Evolutionary conservation across 2,329 filamentous ascomycete species (phyloP).

Genomic region (Phyllosticta paracitricarpa): DNA sequence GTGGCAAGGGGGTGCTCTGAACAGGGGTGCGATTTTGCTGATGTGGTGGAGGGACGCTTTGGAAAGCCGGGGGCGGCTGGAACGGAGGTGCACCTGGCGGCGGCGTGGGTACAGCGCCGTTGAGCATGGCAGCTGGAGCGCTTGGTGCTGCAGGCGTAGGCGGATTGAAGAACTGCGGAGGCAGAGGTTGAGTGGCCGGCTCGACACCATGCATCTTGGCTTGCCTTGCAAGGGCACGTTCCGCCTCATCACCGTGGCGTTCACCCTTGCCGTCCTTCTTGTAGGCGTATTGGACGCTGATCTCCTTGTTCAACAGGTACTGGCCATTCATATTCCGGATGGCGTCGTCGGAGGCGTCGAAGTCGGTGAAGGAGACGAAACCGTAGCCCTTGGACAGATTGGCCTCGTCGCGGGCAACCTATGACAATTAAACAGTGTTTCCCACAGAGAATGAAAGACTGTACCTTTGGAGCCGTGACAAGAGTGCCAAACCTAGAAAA

Average conservation of each 20-base stretch:
- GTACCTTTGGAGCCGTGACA: slow-evolving; percentile 73
- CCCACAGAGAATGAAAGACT: neutral
- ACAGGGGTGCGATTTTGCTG: slow-evolving; percentile 19
- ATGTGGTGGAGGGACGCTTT: slow-evolving; percentile 32
- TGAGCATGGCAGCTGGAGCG: slow-evolving; percentile 36
- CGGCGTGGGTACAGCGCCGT: slow-evolving; percentile 19
- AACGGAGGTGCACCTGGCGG: slow-evolving; percentile 27
- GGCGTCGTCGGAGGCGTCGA: slow-evolving; percentile 87
- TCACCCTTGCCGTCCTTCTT: slow-evolving; percentile 99
- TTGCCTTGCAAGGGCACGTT: slow-evolving; percentile 81
- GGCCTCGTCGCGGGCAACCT: slow-evolving; percentile 73
- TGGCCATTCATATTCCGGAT: slow-evolving; percentile 90
- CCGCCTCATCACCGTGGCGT: slow-evolving; percentile 86
- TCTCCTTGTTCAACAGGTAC: slow-evolving; percentile 93
- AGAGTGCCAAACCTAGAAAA: slow-evolving; percentile 88
- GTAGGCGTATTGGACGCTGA: slow-evolving; percentile 95
- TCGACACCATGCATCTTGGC: slow-evolving; percentile 91
- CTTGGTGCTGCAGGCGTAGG: slow-evolving; percentile 27
- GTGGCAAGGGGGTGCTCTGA: slow-evolving; percentile 41
- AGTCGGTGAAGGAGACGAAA: slow-evolving; percentile 86
- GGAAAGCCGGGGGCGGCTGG: slow-evolving; percentile 20
- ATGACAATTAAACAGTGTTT: neutral
- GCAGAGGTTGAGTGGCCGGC: slow-evolving; percentile 66
- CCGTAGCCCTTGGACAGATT: slow-evolving; percentile 91
- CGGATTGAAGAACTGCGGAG: slow-evolving; percentile 57